Evolutionary conservation across 2,329 filamentous ascomycete species (phyloP).

Genomic region (Alternaria arborescens): DNA sequence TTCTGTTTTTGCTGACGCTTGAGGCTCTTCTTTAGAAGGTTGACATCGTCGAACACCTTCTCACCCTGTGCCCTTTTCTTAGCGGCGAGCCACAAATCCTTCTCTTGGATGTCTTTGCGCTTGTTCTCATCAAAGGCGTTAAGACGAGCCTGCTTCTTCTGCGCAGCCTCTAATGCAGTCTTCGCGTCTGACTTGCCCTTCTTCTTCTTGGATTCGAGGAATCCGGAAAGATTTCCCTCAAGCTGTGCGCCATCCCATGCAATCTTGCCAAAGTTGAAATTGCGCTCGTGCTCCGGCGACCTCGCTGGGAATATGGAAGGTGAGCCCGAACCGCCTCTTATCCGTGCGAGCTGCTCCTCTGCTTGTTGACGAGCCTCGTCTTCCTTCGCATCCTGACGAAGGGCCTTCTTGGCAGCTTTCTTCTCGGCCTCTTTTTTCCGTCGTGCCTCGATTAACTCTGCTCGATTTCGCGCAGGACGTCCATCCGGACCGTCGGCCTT

Average conservation of each 20-base stretch:
- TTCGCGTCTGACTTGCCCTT: constrained; percentile 86
- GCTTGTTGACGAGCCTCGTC: constrained; percentile 74
- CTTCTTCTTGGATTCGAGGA: constrained; percentile 74
- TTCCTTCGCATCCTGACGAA: constrained; percentile 77
- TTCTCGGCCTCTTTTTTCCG: constrained; percentile 87
- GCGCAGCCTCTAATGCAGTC: constrained; percentile 82
- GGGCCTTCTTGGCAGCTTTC: constrained; percentile 87
- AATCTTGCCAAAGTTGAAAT: constrained; percentile 91
- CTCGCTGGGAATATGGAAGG: constrained; percentile 60
- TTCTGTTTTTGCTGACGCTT: constrained; percentile 92
- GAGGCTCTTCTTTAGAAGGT: constrained; percentile 84
- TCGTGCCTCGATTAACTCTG: constrained; percentile 90
- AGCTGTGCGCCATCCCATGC: constrained; percentile 88
- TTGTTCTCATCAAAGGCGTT: constrained; percentile 79
- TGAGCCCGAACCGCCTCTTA: constrained; percentile 67
- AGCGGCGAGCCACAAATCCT: constrained; percentile 92
- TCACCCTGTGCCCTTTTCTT: constrained; percentile 89
- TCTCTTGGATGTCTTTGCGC: constrained; percentile 86
- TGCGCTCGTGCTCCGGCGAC: constrained; percentile 63
- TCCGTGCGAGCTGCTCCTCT: constrained; percentile 63
- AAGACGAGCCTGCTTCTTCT: constrained; percentile 85
- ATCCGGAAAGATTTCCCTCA: constrained; percentile 71
- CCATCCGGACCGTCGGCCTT: constrained; percentile 88
- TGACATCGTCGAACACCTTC: constrained; percentile 85
- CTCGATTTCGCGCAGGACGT: constrained; percentile 81